Conservation (phyloP, 1,139 yeast genomes). For the Saccharomyces pastorianus region DNA sequence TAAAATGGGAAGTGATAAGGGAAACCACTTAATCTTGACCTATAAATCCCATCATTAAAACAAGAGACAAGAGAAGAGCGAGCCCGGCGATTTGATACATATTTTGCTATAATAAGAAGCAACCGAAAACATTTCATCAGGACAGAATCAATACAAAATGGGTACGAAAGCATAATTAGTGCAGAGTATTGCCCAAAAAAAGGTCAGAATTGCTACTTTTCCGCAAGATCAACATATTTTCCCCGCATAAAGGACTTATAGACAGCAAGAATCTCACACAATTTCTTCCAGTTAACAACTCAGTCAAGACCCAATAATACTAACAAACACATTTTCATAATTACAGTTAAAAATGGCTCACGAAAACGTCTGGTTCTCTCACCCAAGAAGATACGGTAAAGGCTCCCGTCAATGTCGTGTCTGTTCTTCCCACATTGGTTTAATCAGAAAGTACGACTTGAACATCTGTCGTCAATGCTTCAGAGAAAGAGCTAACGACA, state of each 20-base stretch:
- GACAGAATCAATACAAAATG: not conserved
- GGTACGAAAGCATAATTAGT: not conserved
- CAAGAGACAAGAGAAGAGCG: not conserved
- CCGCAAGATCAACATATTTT: not conserved
- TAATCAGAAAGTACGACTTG: constrained; percentile 99
- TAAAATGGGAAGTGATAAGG: not conserved
- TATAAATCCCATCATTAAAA: not conserved
- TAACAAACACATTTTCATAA: not conserved
- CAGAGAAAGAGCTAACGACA: constrained; percentile 99
- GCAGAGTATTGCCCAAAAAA: no score
- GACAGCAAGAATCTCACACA: not conserved
- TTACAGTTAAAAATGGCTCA: constrained; percentile 71
- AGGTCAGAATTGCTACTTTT: no score
- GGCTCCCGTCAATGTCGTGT: constrained; percentile 99
- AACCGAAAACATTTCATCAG: not conserved
- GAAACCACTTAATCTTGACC: not conserved
- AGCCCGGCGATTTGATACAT: not conserved
- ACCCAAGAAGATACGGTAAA: constrained; percentile 99
- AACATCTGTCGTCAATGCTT: constrained; percentile 99
- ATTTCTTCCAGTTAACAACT: not conserved
- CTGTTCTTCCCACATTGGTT: constrained; percentile 98
- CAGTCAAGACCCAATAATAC: not conserved
- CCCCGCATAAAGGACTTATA: not conserved
- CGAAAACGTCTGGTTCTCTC: constrained; percentile 99
- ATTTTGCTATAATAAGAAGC: not conserved